A percentile compares a stretch with the other conserved stretches of the same genome.
Evolutionary conservation across 1,284 basidiomycete species (phyloP).

Genomic region (Mycena sp.): DNA sequence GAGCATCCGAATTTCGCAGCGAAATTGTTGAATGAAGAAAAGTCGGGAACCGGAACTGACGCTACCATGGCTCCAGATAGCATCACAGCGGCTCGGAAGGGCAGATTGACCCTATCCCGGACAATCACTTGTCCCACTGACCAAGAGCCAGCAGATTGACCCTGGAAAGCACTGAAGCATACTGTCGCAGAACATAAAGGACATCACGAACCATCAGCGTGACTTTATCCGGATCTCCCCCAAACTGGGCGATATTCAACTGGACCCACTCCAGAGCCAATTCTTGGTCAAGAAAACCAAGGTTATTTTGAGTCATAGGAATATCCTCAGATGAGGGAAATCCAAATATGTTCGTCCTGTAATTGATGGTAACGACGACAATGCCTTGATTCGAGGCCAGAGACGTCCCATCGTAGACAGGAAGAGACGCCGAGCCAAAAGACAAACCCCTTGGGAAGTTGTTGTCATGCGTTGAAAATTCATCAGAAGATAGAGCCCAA

Average conservation of each 20-base stretch:
- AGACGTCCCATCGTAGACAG: conserved; percentile 14
- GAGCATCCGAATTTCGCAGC: conserved; percentile 22
- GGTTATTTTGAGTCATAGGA: conserved; percentile 10
- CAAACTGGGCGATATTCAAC: conserved; percentile 30
- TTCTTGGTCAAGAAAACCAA: conserved; percentile 25
- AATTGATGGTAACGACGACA: conserved; percentile 21
- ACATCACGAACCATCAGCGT: conserved; percentile 27
- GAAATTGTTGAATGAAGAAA: conserved; percentile 24
- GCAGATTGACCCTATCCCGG: conserved; percentile 1
- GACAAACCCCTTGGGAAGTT: neutral
- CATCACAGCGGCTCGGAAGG: conserved; percentile 27
- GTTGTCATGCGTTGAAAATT: neutral
- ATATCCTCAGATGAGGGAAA: conserved; percentile 17
- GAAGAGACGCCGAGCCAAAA: conserved; percentile 16
- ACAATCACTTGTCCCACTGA: conserved; percentile 18
- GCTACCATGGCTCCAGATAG: conserved; percentile 6
- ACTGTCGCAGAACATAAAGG: neutral
- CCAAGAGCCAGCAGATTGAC: conserved; percentile 29
- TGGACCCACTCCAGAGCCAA: conserved; percentile 16
- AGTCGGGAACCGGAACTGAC: neutral
- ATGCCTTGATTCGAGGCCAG: conserved; percentile 16
- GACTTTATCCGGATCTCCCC: conserved; percentile 30
- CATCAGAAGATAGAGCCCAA: neutral
- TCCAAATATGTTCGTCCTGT: conserved; percentile 23
- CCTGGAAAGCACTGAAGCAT: neutral